Percentiles rank a stretch among this genome's conserved stretches.
Evolutionary conservation across 2,329 filamentous ascomycete genomes (phyloP).

Genomic region (Pestalotiopsis sp.): DNA sequence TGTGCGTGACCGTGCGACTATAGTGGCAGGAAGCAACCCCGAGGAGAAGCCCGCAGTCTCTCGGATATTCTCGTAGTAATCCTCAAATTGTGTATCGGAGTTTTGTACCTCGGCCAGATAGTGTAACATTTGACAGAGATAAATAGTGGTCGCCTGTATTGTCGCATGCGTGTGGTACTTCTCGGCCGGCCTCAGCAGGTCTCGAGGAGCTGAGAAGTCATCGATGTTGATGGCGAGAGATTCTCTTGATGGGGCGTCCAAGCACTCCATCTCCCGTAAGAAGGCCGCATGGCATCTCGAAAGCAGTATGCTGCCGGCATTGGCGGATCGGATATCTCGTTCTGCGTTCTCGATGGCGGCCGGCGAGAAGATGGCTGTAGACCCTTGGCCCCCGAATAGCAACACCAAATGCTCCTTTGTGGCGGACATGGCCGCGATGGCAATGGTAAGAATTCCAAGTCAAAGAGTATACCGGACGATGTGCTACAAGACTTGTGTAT

Average conservation of each 20-base stretch:
- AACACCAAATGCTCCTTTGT: neutral
- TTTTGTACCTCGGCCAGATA: constrained; percentile 8
- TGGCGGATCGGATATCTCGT: neutral
- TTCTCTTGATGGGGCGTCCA: neutral
- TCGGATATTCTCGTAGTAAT: constrained; percentile 6
- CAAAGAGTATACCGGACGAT: too few species aligned
- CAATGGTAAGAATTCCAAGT: too few species aligned
- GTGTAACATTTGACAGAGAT: constrained; percentile 12
- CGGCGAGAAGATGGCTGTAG: constrained; percentile 9
- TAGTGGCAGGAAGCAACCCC: constrained; percentile 10
- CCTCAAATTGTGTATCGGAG: neutral
- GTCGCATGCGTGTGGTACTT: constrained; percentile 10
- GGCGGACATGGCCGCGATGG: neutral
- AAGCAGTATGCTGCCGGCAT: constrained; percentile 6
- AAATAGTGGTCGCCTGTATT: constrained; percentile 13
- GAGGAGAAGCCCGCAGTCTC: constrained; percentile 11
- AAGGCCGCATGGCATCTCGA: constrained; percentile 8
- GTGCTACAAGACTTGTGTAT: neutral
- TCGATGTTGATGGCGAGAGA: neutral
- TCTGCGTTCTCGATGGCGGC: neutral
- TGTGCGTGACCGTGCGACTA: constrained; percentile 8
- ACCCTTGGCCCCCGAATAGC: constrained; percentile 10
- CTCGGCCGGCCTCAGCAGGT: constrained; percentile 9
- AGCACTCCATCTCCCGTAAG: constrained; percentile 1
- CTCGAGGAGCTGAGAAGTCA: neutral